Base-by-base conservation (phyloP, 177 flowering plant species). In the Vitis hybrid region DNA sequence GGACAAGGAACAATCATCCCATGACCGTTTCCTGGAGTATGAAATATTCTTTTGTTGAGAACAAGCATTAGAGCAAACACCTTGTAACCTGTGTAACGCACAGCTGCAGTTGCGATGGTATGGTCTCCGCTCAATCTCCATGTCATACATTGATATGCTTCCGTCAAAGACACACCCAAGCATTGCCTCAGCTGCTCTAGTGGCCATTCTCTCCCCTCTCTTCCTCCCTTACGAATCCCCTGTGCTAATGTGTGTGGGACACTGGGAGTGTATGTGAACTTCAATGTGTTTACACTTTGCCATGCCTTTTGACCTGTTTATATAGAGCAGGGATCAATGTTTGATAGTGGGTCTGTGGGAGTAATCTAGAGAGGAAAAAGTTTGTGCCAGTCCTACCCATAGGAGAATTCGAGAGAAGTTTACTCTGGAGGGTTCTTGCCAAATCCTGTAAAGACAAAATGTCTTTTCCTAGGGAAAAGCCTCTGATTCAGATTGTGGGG, bases 61-160 rank as follows among this genome's bases (percentile, higher is more conserved):
- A 56, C 76, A 72, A 65, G 63, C 71, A 52, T 53, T 57, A 39
- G 66, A 19, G 70, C 58, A 61, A 48, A 59, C 12, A 12, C 66
- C 72, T 45, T 66, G 66, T 1, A 48, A 58, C 26, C 54, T 59
- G 66, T 82, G 85, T 3, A 78, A 71, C 0, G 83, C 81, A 57
- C 84, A 82, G 57, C 72, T 34, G 70, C 85, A 82, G 65, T 82
- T 78, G 50, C 65, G 55, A 52, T 82, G 83, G 73, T 82, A 80
- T 2, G 83, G 85, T 68, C 85, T 73, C 45, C 80, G 57, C 29
- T 80, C 78, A 18, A 78, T 73, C 74, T 73, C 79, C 57, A 61
- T 15, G 51, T 78, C 73, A 5, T 55, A 10, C 68, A 59, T 20
- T n/a, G 66, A 65, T 61, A 83, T 20, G 68, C 72, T 65, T 22